Base-by-base conservation (phyloP, 441 rosid species). In the Adansonia madagascariensis region DNA sequence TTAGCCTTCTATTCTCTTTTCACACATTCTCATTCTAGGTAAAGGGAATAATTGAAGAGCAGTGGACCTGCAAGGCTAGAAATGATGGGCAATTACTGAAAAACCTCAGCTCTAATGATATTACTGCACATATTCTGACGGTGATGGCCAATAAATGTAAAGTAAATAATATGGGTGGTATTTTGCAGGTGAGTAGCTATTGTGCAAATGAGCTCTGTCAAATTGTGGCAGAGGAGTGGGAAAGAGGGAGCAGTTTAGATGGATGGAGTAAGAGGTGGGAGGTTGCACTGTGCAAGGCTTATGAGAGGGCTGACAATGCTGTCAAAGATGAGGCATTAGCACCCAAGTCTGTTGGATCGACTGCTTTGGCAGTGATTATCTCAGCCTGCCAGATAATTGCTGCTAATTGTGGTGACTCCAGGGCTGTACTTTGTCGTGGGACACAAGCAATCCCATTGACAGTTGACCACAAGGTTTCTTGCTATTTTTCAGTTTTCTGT, bases 371-470 rank as follows among this genome's bases (percentile, higher is more conserved):
- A 6, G 43, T 69, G 18, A 14, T 66, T 44, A 2, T 66, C 31
- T 66, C 71, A 2, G 31, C 71, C 52, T 66, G 71, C 59, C 73
- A 69, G 59, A 69, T 69, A 49, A 69, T 69, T 49, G 73, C 44
- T 27, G 73, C 73, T 24, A 69, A 69, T 24, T 69, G 73, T 27
- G 73, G 73, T 50, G 73, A 68, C 59, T 69, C 73, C 22, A 69
- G 59, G 31, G 73, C 59, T 49, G 43, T 69, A 27, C 73, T 69
- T 69, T 69, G 73, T 27, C 73, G 73, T 49, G 59, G 72, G 55
- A 14, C 17, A 18, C 59, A 49, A 14, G 59, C 73, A 69, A 69
- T 24, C 6, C 43, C 73, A 14, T 49, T 69, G 59, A 69, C 59
- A 6, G 20, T 49, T 69, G 73, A 69, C 20, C 73, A 49, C 57